Base-by-base conservation (phyloP, 2,329 filamentous ascomycete genomes). In the Rutstroemia sp. region DNA sequence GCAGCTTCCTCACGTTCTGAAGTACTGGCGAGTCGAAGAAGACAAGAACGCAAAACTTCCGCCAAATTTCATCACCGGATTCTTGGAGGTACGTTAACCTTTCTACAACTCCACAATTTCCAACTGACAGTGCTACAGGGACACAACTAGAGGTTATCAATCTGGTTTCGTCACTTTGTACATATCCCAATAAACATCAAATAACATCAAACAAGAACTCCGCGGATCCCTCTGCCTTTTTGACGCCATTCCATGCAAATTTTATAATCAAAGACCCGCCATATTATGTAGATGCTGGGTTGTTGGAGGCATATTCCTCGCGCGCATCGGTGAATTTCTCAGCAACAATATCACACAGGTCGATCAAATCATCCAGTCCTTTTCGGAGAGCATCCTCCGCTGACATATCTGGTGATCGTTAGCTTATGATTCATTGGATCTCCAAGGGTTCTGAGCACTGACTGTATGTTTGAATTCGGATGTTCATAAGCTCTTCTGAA, bases 401-500 rank as follows among this genome's bases (percentile, higher is more conserved):
- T 19, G 82, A 89, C 5, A 83, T 84, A 65, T 90, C 90, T 95
- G 62, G n/a, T 48, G 16, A 34, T 12, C 14, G 51, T 68, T 52
- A 67, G 62, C 16, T 30, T 47, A 27, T 25, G 39, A 38, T 47
- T 16, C 5, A 30, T 34, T 37, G 37, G 10, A 6, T 5, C 37
- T 14, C 9, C n/a, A 19, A 7, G 37, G 10, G 30, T 44, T 39
- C 27, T 47, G 18, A 41, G 38, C 18, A 73, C 84, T 70, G 76
- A 96, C 92, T 89, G 68, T 94, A 97, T 63, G 92, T 99, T 74
- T 99, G 94, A 61, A 99, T 97, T 67, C 94, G 84, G 60, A 99
- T 77, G 69, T 97, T 96, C 92, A 99, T 96, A 75, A 95, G 94
- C 42, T 86, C 77, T 73, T 99, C 94, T 41, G 92, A 95, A 51